Evolutionary conservation across 2,329 filamentous ascomycete species (phyloP).

Genomic region (Aureobasidium sp.): DNA sequence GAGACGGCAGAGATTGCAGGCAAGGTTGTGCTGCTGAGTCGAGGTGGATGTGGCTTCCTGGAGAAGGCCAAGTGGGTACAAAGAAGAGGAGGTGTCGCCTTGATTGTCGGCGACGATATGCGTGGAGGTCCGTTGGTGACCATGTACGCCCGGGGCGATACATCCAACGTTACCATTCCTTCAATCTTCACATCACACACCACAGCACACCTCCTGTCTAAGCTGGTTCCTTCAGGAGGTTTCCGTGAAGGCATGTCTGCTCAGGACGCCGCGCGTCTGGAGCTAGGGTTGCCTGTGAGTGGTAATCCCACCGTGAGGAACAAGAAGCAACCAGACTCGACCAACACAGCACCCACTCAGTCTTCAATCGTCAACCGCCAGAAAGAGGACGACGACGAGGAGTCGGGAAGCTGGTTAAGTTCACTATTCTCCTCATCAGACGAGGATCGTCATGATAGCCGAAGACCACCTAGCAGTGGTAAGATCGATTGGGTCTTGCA

Average conservation of each 20-base stretch:
- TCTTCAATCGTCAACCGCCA: background rate
- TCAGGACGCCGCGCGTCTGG: conserved; percentile 51
- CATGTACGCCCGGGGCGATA: conserved; percentile 97
- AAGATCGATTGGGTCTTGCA: conserved; percentile 66
- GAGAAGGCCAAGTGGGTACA: conserved; percentile 98
- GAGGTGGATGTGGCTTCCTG: conserved; percentile 90
- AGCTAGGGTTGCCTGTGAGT: conserved; percentile 27
- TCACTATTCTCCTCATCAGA: conserved; percentile 31
- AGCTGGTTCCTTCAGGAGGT: conserved; percentile 67
- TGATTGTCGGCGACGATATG: conserved; percentile 91
- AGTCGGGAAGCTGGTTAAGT: conserved; percentile 36
- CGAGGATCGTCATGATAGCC: conserved; percentile 37
- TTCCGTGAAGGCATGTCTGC: conserved; percentile 55
- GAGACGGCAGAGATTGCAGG: conserved; percentile 88
- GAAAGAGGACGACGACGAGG: conserved; percentile 10
- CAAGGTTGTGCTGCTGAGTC: conserved; percentile 84
- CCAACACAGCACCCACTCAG: conserved; percentile 6
- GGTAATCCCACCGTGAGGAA: conserved; percentile 22
- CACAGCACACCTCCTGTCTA: conserved; percentile 85
- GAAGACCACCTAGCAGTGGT: conserved; percentile 64
- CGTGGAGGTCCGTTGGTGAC: conserved; percentile 84
- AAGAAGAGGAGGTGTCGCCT: conserved; percentile 74
- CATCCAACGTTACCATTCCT: conserved; percentile 88
- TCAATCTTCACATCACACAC: conserved; percentile 92
- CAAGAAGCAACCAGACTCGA: conserved; percentile 18